Conservation (phyloP, 179 eudicot genomes). For the Silene coronaria region DNA sequence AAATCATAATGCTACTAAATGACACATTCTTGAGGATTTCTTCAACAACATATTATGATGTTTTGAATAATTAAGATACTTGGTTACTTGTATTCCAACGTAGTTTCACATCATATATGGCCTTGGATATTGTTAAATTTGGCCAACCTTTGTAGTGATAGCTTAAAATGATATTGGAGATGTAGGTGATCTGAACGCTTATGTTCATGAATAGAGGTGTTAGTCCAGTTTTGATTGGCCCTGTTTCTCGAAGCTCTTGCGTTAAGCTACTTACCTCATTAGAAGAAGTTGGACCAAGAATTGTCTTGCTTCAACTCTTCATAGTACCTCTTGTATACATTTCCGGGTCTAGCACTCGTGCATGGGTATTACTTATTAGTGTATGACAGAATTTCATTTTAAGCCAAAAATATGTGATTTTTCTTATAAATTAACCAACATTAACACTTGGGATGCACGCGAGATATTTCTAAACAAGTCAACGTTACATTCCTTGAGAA, state of each 20-base stretch:
- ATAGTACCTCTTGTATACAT: not conserved
- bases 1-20: not conserved
- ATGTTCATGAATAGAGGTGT: not conserved
- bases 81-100: not conserved
- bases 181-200: not conserved
- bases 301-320: not conserved
- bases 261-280: not conserved
- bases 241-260: not conserved
- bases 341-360: not conserved
- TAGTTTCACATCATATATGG: not conserved
- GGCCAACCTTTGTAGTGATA: not conserved
- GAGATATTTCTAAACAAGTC: not conserved
- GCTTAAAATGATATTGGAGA: not conserved
- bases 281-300: not conserved
- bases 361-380: too few relatives aligned
- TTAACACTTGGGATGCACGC: not conserved
- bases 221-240: not conserved
- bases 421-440: not conserved
- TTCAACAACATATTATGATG: not conserved
- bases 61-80: not conserved
- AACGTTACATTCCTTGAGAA: not conserved
- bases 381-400: not conserved
- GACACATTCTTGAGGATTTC: not conserved
- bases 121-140: not conserved
- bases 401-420: not conserved